phyloP scores from a whole-genome alignment of 2,329 filamentous ascomycete genomes.

The Penicillium polonicum region DNA sequence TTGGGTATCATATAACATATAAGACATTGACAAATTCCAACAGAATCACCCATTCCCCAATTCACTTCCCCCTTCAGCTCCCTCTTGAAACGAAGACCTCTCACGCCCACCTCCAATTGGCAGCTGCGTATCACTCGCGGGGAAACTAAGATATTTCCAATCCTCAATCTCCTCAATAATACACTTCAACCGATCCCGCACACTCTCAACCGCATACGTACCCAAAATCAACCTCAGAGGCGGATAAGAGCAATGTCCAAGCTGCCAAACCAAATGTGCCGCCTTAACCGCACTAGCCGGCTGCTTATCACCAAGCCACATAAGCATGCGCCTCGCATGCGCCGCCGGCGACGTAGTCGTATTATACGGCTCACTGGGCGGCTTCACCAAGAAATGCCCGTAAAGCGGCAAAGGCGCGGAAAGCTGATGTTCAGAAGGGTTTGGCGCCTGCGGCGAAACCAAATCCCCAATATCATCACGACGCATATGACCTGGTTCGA shows the following conservation, averaged over 20 bases:
- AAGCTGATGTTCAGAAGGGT: constrained; percentile 32
- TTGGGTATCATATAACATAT: constrained; percentile 8
- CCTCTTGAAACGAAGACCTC: neutral
- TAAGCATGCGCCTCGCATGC: constrained; percentile 86
- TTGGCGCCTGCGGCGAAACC: constrained; percentile 26
- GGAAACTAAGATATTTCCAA: constrained; percentile 83
- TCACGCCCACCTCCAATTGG: neutral
- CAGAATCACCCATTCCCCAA: constrained; percentile 1
- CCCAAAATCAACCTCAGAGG: constrained; percentile 83
- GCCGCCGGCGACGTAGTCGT: constrained; percentile 76
- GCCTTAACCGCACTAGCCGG: constrained; percentile 91
- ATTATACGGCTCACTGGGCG: constrained; percentile 77
- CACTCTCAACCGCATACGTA: constrained; percentile 93
- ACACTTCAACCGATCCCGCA: constrained; percentile 80
- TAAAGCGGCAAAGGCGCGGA: constrained; percentile 68
- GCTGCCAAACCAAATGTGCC: constrained; percentile 88
- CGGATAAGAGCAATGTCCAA: constrained; percentile 92
- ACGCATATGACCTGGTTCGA: constrained; percentile 84
- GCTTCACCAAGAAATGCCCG: constrained; percentile 89
- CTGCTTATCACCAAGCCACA: constrained; percentile 91
- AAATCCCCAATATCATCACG: constrained; percentile 64
- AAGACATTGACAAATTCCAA: neutral
- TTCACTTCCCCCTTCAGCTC: neutral
- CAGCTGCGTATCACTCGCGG: constrained; percentile 37
- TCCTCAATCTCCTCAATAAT: constrained; percentile 95